Evolutionary conservation across 352 stramenopile genomes (phyloP), one percentile per base, ranked within the genome.

Genomic region (Pythium phragmiticola): DNA sequence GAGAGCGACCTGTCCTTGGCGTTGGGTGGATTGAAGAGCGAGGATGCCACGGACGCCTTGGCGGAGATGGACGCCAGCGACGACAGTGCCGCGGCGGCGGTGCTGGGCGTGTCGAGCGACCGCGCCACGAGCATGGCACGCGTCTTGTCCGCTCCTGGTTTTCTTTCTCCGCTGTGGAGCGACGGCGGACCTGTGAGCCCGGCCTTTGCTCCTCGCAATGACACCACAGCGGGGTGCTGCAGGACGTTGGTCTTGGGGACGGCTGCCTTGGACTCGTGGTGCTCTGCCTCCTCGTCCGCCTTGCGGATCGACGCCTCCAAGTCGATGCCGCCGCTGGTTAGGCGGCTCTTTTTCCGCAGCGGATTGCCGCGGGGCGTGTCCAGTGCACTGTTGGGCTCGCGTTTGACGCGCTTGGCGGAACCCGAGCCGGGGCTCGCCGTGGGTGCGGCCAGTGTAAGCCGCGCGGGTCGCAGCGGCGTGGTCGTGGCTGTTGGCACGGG

Each of bases 231-330:
- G 0, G 65, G 65, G 39, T 71, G 65, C n/a, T 60, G 49, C 4
- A 70, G 45, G 17, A 70, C 56, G 23, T 63, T 63, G 21, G 33
- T 45, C 5, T 54, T 37, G 39, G 36, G 4, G 7, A 26, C 26
- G 2, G 39, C 23, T 4, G n/a, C 48, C 19, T 33, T 55, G 4
- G 33, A 41, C 37, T 53, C 26, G 26, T 28, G 14, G 11, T 51
- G n/a, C 12, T 36, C 14, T 13, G 23, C 23, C 5, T 60, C 65
- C 14, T 63, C 41, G 13, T 71, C 65, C 30, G 65, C 57, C 41
- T 71, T 42, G 45, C 50, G 57, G 57, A 71, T 71, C n/a, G 65
- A 71, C 19, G 51, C 65, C 36, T 71, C 65, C 34, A 71, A 52
- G 26, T 47, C 51, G 5, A 66, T 41, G 16, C 33, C 48, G 14